Percentiles rank a stretch among this genome's conserved stretches.
These are phyloP conservation scores for Achlya hypogyna DNA, from an alignment of 352 stramenopile species.

Conservation along the genomic window DNA sequence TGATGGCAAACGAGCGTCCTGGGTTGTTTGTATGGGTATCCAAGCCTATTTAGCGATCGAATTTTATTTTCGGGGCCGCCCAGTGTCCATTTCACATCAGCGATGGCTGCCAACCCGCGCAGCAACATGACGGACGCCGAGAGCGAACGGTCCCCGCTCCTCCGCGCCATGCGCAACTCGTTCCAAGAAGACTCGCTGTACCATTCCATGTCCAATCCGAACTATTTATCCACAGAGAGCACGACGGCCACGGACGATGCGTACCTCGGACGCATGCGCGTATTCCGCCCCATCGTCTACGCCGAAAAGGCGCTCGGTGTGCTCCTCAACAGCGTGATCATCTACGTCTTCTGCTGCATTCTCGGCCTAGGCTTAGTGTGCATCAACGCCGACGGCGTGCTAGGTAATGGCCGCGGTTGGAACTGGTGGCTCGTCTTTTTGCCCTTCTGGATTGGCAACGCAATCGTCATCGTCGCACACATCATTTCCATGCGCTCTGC, in stretches of 20 bases:
- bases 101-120: neutral
- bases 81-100: neutral
- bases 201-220: constrained; percentile 42
- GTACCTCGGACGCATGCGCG: constrained; percentile 27
- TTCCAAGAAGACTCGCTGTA: constrained; percentile 60
- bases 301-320: constrained; percentile 63
- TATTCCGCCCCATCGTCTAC: constrained; percentile 68
- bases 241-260: constrained; percentile 21
- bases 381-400: constrained; percentile 66
- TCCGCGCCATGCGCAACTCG: constrained; percentile 46
- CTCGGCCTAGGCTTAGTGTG: constrained; percentile 54
- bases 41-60: too few species aligned
- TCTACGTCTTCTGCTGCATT: constrained; percentile 72
- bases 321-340: constrained; percentile 63
- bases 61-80: too few species aligned
- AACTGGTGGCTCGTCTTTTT: constrained; percentile 79
- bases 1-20: neutral
- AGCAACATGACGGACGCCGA: constrained; percentile 1
- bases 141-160: constrained; percentile 55
- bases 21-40: neutral
- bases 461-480: constrained; percentile 47
- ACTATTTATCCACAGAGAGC: constrained; percentile 17
- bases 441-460: constrained; percentile 75
- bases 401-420: constrained; percentile 34
- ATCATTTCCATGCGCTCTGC: constrained; percentile 50